phyloP scores from a whole-genome alignment of 257 asterid genomes.

The Ophiorrhiza pumila region DNA sequence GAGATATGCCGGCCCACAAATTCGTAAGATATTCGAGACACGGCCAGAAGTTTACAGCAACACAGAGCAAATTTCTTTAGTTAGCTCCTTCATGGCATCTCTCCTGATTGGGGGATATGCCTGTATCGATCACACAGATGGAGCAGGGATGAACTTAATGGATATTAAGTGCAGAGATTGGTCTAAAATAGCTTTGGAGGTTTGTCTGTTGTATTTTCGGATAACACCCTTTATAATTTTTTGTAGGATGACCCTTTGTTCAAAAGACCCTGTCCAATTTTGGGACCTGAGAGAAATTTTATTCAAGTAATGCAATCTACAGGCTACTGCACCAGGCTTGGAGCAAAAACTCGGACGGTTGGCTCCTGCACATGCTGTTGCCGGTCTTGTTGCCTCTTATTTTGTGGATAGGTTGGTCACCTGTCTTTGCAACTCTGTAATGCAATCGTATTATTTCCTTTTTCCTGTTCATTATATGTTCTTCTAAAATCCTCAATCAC shows the following conservation, averaged over 20 bases:
- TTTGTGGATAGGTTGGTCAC: conserved; percentile 66
- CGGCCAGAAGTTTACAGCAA: conserved; percentile 54
- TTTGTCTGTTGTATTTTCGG: conserved; percentile 13
- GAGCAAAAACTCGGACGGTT: conserved; percentile 77
- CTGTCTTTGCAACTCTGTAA: too few species aligned
- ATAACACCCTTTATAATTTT: too few species aligned
- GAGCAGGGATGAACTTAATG: conserved; percentile 98
- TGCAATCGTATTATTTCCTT: too few species aligned
- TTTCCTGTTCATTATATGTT: too few species aligned
- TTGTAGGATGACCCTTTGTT: too few species aligned
- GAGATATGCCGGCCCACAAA: conserved; percentile 91
- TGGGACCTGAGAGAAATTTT: too few species aligned
- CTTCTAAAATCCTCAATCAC: too few species aligned
- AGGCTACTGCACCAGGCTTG: conserved; percentile 88
- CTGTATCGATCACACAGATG: conserved; percentile 88
- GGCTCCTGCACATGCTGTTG: conserved; percentile 84
- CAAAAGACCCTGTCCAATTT: too few species aligned
- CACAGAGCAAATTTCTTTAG: conserved; percentile 84
- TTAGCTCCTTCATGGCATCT: conserved; percentile 95
- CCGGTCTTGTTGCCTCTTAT: conserved; percentile 63
- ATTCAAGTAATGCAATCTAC: too few species aligned
- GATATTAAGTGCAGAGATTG: conserved; percentile 77
- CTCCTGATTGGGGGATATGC: conserved; percentile 74
- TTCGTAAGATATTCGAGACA: conserved; percentile 66
- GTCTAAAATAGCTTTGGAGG: conserved; percentile 71